These are phyloP conservation scores for Candida chilensis DNA, from an alignment of 805 yeast species.

Conservation along the genomic window DNA sequence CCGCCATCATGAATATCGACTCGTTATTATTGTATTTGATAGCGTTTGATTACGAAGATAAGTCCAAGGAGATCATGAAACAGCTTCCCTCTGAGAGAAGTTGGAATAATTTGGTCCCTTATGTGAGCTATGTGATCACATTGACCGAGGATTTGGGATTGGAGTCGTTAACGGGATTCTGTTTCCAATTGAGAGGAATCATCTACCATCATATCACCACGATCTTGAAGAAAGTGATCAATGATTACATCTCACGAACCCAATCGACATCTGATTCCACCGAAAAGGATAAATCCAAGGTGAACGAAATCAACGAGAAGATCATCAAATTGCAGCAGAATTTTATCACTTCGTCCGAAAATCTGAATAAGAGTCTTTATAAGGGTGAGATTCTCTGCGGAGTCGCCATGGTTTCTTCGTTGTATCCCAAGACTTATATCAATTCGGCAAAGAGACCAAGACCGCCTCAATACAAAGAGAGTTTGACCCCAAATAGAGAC, in stretches of 20 bases:
- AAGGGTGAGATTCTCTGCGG: too few species aligned
- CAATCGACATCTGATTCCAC: too few species aligned
- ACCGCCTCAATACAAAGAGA: not conserved
- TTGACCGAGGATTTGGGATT: constrained; percentile 6
- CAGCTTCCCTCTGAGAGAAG: constrained; percentile 13
- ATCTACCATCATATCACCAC: constrained; percentile 9
- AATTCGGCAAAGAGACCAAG: too few species aligned
- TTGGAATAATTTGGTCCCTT: constrained; percentile 24
- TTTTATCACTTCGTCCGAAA: too few species aligned
- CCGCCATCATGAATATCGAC: constrained; percentile 24
- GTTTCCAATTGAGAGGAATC: constrained; percentile 9
- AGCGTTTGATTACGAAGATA: constrained; percentile 26
- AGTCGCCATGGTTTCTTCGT: too few species aligned
- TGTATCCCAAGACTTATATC: too few species aligned
- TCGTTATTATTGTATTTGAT: constrained; percentile 24
- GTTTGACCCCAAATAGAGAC: not conserved
- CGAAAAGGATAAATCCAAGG: too few species aligned
- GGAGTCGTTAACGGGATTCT: constrained; percentile 6
- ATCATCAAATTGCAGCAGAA: too few species aligned
- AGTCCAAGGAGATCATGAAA: constrained; percentile 13
- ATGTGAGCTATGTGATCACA: constrained; percentile 12
- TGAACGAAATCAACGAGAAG: too few species aligned
- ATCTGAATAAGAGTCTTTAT: too few species aligned
- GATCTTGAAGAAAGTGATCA: too few species aligned
- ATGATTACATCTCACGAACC: too few species aligned